Base-by-base conservation (phyloP, 2,329 filamentous ascomycete genomes). In the Epichloe coenophiala region DNA sequence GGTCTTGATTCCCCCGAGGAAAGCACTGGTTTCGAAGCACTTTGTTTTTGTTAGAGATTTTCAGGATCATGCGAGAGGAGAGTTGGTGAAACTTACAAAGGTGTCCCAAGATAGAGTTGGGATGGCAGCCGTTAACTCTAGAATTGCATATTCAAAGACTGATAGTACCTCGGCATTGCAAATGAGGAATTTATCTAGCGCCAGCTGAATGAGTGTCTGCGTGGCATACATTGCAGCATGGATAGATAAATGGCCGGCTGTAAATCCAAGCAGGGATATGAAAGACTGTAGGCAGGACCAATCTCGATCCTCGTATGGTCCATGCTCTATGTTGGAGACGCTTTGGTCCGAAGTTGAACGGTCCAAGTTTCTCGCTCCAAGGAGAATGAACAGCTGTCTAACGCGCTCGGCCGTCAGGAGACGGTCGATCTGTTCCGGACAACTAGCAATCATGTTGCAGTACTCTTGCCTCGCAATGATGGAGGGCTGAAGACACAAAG, bases 381-480 rank as follows among this genome's bases (percentile, higher is more conserved):
- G 61, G 15, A 66, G 67, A 47, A 65, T 63, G 54, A 90, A 84
- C 11, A 88, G 65, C 5, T 67, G 61, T 47, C 77, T 57, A 49
- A 81, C 56, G 59, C 66, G 56, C 61, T 66, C 58, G 2, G 71
- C 65, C 5, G 72, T 71, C 27, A 82, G 53, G 0, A 77, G 63
- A 2, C 66, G 67, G 23, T 62, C 55, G 7, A 73, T 62, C 47
- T 77, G 71, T 21, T 71, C 66, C 0, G 64, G 55, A 47, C 71
- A 73, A 47, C 67, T 60, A 36, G 70, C 66, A 48, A 77, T 65
- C 4, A 88, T 63, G 43, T 74, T 73, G 50, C 74, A 68, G 61
- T 88, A 88, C 52, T 82, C 77, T 50, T 72, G 63, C 47, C 80
- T 74, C 41, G 87, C 62, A 43, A 77, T 71, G 41, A 72, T 67